phyloP scores from a whole-genome alignment of 2,329 filamentous ascomycete genomes.

The Dendryphion nanum region DNA sequence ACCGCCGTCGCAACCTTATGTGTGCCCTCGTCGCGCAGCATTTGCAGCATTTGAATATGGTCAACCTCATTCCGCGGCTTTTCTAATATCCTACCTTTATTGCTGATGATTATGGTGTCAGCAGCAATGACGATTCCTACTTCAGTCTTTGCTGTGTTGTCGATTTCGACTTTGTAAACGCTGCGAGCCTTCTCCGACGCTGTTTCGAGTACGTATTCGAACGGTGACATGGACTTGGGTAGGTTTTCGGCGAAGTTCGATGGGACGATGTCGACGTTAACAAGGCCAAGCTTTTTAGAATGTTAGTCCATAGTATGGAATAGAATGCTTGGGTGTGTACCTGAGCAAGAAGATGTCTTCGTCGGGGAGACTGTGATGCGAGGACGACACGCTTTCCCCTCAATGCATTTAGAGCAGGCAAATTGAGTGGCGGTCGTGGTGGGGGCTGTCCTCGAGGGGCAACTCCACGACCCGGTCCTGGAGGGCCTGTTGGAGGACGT shows the following conservation, averaged over 20 bases:
- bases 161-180: constrained; percentile 63
- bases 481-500: constrained; percentile 15
- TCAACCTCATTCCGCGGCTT: constrained; percentile 82
- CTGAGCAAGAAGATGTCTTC: constrained; percentile 76
- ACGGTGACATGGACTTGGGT: constrained; percentile 73
- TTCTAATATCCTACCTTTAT: constrained; percentile 77
- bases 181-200: constrained; percentile 79
- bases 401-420: constrained; percentile 76
- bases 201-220: constrained; percentile 88
- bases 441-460: constrained; percentile 25
- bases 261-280: constrained; percentile 78
- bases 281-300: constrained; percentile 66
- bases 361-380: constrained; percentile 82
- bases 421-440: constrained; percentile 63
- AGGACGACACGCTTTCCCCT: constrained; percentile 80
- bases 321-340: constrained; percentile 39
- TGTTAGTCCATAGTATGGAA: not conserved
- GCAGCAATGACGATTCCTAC: constrained; percentile 84
- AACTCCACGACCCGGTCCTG: constrained; percentile 13
- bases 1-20: constrained; percentile 89
- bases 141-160: constrained; percentile 60
- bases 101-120: constrained; percentile 83
- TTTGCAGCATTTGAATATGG: constrained; percentile 80
- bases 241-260: constrained; percentile 84
- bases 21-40: constrained; percentile 70